These are phyloP conservation scores for Nitzschia sp. DNA, from an alignment of 108 stramenopile species.

Conservation along the genomic window DNA sequence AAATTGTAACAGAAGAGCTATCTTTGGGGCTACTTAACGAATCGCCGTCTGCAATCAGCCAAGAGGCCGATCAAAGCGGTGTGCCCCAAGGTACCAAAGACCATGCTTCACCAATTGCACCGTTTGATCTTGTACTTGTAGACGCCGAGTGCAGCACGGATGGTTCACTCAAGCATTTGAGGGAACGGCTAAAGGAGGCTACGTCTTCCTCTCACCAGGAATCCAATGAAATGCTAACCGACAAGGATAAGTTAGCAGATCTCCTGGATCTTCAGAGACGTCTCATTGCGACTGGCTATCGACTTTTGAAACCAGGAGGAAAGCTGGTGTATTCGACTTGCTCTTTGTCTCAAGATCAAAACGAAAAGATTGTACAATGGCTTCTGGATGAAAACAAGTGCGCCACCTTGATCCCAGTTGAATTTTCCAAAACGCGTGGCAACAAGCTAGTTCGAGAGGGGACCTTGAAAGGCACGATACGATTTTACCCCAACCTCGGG, in stretches of 20 bases:
- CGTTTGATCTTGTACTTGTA: slow-evolving; percentile 88
- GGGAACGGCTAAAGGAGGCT: slow-evolving; percentile 36
- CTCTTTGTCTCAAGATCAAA: slow-evolving; percentile 83
- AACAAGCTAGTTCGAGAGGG: slow-evolving; percentile 41
- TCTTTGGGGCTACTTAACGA: not conserved
- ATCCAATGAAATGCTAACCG: slow-evolving; percentile 41
- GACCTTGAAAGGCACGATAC: slow-evolving; percentile 51
- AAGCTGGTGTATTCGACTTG: slow-evolving; percentile 91
- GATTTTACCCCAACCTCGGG: slow-evolving; percentile 55
- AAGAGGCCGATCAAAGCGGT: not conserved
- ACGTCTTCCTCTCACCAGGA: not conserved
- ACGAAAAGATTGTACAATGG: slow-evolving; percentile 86
- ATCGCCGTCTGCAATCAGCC: not conserved
- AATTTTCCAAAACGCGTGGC: slow-evolving; percentile 30
- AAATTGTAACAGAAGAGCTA: slow-evolving; percentile 27
- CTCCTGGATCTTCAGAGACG: slow-evolving; percentile 79
- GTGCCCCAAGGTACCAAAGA: not conserved
- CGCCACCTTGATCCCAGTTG: slow-evolving; percentile 56
- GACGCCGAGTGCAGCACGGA: slow-evolving; percentile 96
- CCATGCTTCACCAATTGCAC: slow-evolving; percentile 1
- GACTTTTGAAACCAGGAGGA: slow-evolving; percentile 77
- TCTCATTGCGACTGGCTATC: slow-evolving; percentile 76
- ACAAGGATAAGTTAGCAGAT: slow-evolving; percentile 46
- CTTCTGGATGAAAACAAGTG: slow-evolving; percentile 52
- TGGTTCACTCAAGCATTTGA: slow-evolving; percentile 81